A percentile compares a stretch with the other conserved stretches of the same genome.
Conservation (phyloP, 75 land plant species). For the Cryptomeria japonica region DNA sequence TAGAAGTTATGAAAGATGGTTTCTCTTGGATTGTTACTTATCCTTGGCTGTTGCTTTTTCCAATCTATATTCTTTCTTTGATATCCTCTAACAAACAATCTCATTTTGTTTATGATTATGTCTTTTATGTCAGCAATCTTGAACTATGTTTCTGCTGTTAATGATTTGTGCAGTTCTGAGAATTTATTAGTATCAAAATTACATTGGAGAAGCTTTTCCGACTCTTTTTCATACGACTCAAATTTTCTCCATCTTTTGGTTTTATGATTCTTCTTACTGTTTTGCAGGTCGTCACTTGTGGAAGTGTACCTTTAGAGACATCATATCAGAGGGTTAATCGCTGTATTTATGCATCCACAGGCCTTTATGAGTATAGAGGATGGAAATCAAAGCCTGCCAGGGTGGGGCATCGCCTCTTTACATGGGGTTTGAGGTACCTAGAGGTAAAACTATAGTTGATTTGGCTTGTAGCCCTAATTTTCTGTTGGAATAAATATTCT, state of each 20-base stretch:
- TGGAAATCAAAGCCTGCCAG: constrained; percentile 30
- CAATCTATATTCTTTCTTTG: not conserved
- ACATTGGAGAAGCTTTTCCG: not conserved
- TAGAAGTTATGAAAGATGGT: not conserved
- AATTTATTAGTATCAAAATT: not conserved
- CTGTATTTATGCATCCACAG: constrained; percentile 35
- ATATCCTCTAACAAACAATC: not conserved
- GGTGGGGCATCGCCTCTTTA: constrained; percentile 21
- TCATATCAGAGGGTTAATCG: constrained; percentile 36
- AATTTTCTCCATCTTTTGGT: not conserved
- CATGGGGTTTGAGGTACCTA: constrained; percentile 39
- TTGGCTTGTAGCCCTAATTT: constrained; percentile 5
- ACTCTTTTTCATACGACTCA: not conserved
- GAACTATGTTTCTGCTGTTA: not conserved
- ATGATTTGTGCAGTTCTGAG: not conserved
- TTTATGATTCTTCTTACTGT: not conserved
- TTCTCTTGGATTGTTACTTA: not conserved
- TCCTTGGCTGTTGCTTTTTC: not conserved
- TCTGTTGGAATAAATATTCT: not conserved
- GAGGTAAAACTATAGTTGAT: constrained; percentile 19
- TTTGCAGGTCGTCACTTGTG: constrained; percentile 46
- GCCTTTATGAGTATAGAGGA: constrained; percentile 41
- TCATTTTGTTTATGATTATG: not conserved
- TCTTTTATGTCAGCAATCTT: not conserved
- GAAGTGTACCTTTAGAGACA: constrained; percentile 37